Evolutionary conservation across 345 rosid genomes (phyloP).

Genomic region (Eucalyptus shirleyi): DNA sequence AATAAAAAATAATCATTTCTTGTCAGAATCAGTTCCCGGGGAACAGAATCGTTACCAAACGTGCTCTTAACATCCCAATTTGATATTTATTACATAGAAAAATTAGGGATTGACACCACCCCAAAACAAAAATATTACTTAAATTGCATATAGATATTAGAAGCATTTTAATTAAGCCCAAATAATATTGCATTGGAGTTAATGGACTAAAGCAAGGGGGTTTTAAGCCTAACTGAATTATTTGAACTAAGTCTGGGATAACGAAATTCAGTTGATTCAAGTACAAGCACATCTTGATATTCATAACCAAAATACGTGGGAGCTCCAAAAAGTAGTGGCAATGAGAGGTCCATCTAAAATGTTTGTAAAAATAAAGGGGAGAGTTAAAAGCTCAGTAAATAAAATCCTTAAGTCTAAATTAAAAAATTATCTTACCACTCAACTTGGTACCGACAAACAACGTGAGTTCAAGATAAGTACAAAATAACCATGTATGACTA

Average conservation of each 20-base stretch:
- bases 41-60: too few relatives aligned
- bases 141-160: too few relatives aligned
- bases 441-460: neutral
- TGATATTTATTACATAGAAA: too few relatives aligned
- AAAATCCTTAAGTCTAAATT: too few relatives aligned
- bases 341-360: neutral
- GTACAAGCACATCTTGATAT: neutral
- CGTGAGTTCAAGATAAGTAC: neutral
- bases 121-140: too few relatives aligned
- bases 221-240: neutral
- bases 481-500: neutral
- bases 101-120: too few relatives aligned
- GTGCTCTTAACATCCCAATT: accelerated
- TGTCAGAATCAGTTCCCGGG: too few relatives aligned
- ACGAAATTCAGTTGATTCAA: accelerated
- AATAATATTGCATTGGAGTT: too few relatives aligned
- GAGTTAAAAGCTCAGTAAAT: too few relatives aligned
- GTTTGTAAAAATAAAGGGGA: neutral
- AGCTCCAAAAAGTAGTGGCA: neutral
- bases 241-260: neutral
- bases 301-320: neutral
- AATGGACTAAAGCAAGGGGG: too few relatives aligned
- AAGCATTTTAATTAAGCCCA: too few relatives aligned
- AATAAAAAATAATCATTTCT: too few relatives aligned
- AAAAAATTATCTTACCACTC: neutral